Conservation (phyloP, 129 eudicot species). For the Lactuca sativa region DNA sequence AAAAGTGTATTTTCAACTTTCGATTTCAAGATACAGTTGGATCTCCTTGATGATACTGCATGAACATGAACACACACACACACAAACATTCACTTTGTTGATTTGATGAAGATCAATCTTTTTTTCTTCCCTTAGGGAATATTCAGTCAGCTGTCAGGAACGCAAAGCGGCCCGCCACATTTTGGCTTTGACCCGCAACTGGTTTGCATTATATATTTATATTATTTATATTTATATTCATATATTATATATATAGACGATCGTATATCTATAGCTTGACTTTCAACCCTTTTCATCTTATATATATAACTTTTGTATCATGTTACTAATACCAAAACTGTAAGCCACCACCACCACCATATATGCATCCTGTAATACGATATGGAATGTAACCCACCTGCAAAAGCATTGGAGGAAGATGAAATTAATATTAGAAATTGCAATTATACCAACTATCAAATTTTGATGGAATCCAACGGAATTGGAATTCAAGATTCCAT, state of each 20-base stretch:
- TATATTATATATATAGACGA: conserved; percentile 6
- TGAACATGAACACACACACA: background rate
- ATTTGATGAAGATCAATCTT: background rate
- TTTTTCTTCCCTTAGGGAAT: conserved; percentile 43
- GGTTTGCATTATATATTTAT: conserved; percentile 13
- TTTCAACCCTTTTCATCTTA: background rate
- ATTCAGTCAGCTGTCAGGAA: conserved; percentile 22
- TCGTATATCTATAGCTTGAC: conserved; percentile 28
- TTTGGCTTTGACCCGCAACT: conserved; percentile 74
- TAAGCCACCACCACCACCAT: conserved; percentile 25
- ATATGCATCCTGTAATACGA: conserved; percentile 26
- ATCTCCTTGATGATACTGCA: conserved; percentile 42
- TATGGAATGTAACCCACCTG: conserved; percentile 26
- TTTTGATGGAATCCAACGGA: too few species aligned
- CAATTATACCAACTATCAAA: too few species aligned
- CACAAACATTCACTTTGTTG: background rate
- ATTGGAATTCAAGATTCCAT: too few species aligned
- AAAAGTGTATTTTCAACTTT: background rate
- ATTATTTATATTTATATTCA: background rate
- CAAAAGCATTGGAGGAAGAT: background rate
- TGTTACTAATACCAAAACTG: conserved; percentile 42
- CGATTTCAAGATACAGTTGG: conserved; percentile 11
- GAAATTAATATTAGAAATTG: background rate
- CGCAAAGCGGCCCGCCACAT: conserved; percentile 57
- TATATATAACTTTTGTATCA: conserved; percentile 19